Evolutionary conservation across 768 basidiomycete genomes (phyloP).

Genomic region (Pisolithus microcarpus): DNA sequence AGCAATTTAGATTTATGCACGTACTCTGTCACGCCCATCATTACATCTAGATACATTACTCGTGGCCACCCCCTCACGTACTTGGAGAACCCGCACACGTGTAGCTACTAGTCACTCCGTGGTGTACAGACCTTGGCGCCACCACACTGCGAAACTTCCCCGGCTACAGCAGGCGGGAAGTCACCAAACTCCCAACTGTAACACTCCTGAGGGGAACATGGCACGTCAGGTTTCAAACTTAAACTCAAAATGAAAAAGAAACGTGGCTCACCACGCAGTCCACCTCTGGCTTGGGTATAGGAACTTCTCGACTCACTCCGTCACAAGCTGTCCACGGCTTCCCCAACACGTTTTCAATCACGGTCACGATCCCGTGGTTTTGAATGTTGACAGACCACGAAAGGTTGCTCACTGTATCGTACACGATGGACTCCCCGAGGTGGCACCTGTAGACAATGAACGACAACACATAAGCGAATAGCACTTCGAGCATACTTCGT

Average conservation of each 20-base stretch:
- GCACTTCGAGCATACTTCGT: conserved; percentile 39
- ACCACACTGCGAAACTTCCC: background rate
- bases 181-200: conserved; percentile 66
- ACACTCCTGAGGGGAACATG: conserved; percentile 43
- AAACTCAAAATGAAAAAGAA: background rate
- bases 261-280: conserved; percentile 63
- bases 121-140: background rate
- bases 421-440: conserved; percentile 76
- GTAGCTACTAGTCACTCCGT: background rate
- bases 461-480: background rate
- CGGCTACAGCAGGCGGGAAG: conserved; percentile 15
- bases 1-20: no score
- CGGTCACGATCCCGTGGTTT: conserved; percentile 68
- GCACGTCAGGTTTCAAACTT: background rate
- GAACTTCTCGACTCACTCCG: conserved; percentile 60
- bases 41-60: no score
- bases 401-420: conserved; percentile 83
- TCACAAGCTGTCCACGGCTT: conserved; percentile 64
- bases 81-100: background rate
- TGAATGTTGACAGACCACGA: conserved; percentile 83
- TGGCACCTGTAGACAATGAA: conserved; percentile 54
- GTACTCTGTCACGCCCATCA: no score
- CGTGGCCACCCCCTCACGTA: no score
- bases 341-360: conserved; percentile 68
- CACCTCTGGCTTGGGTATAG: conserved; percentile 42